A percentile compares a stretch with the other conserved stretches of the same genome.
phyloP scores from a whole-genome alignment of 192 early-diverging fungal species.

The Rhizoclosmatium sp. region DNA sequence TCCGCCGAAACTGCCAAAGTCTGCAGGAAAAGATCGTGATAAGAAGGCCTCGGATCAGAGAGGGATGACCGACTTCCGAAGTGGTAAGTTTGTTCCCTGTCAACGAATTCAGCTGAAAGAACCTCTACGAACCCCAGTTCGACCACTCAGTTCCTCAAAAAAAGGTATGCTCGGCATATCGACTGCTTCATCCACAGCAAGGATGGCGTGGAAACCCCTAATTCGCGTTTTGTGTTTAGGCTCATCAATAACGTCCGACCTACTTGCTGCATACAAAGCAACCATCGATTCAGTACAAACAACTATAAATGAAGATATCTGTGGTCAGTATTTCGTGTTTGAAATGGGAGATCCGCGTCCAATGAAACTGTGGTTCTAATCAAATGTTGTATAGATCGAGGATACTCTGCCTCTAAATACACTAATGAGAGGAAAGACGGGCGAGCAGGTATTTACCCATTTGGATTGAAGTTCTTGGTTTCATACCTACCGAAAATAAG shows the following conservation, averaged over 20 bases:
- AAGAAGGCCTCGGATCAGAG: conserved; percentile 71
- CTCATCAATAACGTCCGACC: not conserved
- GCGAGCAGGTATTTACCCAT: not conserved
- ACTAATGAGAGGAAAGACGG: not conserved
- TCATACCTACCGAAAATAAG: too few relatives aligned
- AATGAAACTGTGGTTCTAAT: not conserved
- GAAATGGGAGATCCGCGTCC: not conserved
- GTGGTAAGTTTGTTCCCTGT: not conserved
- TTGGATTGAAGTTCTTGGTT: not conserved
- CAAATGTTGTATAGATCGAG: conserved; percentile 11
- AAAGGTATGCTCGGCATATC: too few relatives aligned
- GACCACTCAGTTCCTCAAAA: conserved; percentile 1
- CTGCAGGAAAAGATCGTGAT: conserved; percentile 53
- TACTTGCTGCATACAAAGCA: conserved; percentile 12
- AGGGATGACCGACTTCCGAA: conserved; percentile 25
- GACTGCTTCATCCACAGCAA: not conserved
- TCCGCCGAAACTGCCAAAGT: conserved; percentile 37
- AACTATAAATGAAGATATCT: conserved; percentile 8
- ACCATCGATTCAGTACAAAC: conserved; percentile 24
- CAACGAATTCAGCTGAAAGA: not conserved
- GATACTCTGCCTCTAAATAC: conserved; percentile 24
- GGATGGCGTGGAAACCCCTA: not conserved
- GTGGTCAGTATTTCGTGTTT: conserved; percentile 6
- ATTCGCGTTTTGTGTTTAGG: not conserved
- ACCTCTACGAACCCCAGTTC: not conserved